Base-by-base conservation (phyloP, 345 rosid species). In the Erodium maritimum region DNA sequence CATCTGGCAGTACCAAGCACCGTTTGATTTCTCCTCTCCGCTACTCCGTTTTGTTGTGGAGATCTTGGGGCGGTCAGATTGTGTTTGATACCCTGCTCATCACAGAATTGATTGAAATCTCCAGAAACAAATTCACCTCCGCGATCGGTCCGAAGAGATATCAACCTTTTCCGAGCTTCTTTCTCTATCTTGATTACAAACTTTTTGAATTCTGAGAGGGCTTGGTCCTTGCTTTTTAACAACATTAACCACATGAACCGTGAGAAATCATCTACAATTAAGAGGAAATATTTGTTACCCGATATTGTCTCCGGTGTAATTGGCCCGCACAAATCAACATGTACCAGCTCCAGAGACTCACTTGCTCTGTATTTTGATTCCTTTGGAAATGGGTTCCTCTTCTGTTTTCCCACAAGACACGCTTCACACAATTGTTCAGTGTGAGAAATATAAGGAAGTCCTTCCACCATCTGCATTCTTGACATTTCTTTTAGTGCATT, bases 31-130 rank as follows among this genome's bases (percentile, higher is more conserved):
- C 21, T 19, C 8, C 23, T 22, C 23, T 54, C 56, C 5, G 21
- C 22, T 1, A 54, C 56, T 54, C 23, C 23, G 21, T 54, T 54
- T 54, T 54, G 56, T 54, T 54, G 56, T 2, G 56, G 56, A 19
- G 24, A 18, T 10, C 19, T 17, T 19, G 23, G 3, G 1, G 56
- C 23, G 6, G 23, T 19, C 6, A 54, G 23, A 6, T 19, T 3
- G 2, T 16, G 8, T 5, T 14, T 19, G 1, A 54, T 20, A 1
- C 23, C 24, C 5, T 54, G 5, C 14, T 19, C 56, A 7, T 54
- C 23, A 21, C 23, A 54, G 19, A 19, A 54, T 18, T 3, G 12
- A 4, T 1, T 19, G 23, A 54, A 54, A 4, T 54, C 23, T 0
- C 3, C 16, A 3, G 21, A 19, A 3, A 19, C 3, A 21, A 54